Base-by-base conservation (phyloP, 2,329 filamentous ascomycete species). In the Beauveria sp. region DNA sequence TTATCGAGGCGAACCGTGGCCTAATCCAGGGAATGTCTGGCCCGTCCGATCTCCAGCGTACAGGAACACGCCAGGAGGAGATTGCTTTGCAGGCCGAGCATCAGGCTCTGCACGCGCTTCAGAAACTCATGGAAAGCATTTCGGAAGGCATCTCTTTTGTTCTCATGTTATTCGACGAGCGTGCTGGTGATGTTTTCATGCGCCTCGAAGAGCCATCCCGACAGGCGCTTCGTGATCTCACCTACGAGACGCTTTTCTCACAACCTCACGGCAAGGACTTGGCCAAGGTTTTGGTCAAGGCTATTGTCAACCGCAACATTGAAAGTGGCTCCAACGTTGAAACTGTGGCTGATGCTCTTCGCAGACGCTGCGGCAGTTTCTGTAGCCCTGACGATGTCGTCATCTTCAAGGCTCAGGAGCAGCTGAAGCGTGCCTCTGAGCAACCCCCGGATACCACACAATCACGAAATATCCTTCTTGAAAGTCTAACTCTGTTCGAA, bases 101-200 rank as follows among this genome's bases (percentile, higher is more conserved):
- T 71, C 90, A 96, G 67, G 92, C 92, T 12, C 82, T 99, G 65
- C 89, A 94, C 69, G 91, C 91, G 2, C 78, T 99, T 54, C 85
- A 96, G 64, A 87, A 89, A 65, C 80, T 99, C 26, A 91, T 97
- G 73, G 87, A 88, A 59, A 91, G 91, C 72, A 94, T 97, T 44
- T 92, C 94, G 8, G 94, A 99, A 72, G 94, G 94, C 4, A 96
- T 99, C 56, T 96, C 93, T 0, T 99, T 99, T 68, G 91, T 97
- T 4, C 81, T 93, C 24, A 94, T 97, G 70, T 81, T 99, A 1
- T 97, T 97, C 63, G 93, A 97, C 66, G 93, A 99, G 78, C 86
- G 89, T 12, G 87, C 97, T 5, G 86, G 91, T 48, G 93, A 99
- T 64, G 96, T 97, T 52, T 87, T 92, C 65, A 78, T 86, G 5